These are phyloP conservation scores for Hanseniaspora occidentalis DNA, from an alignment of 805 yeast species.

Conservation along the genomic window DNA sequence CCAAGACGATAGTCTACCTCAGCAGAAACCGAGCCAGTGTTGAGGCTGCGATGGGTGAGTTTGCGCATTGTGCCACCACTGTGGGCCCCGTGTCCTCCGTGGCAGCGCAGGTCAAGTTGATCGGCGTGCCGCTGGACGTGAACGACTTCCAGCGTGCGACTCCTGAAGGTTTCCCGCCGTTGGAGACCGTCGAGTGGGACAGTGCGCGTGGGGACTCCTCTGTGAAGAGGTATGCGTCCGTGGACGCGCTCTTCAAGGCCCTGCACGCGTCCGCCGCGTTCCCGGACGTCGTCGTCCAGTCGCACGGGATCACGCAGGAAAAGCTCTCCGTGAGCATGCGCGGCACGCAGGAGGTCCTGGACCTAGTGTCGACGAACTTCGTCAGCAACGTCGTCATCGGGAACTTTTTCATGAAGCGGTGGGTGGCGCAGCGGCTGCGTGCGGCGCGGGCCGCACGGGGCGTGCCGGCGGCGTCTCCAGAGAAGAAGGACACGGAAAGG, in stretches of 20 bases:
- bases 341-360: slow-evolving; percentile 7
- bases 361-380: slow-evolving; percentile 19
- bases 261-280: not conserved
- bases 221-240: too few relatives aligned
- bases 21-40: not conserved
- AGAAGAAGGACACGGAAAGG: not conserved
- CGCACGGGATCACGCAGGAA: slow-evolving; percentile 18
- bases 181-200: not conserved
- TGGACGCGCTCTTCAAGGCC: too few relatives aligned
- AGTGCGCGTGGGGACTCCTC: not conserved
- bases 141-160: not conserved
- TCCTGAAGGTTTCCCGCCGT: not conserved
- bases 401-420: slow-evolving; percentile 13
- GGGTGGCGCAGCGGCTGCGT: too few relatives aligned
- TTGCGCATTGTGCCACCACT: too few relatives aligned
- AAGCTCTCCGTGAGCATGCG: slow-evolving; percentile 13
- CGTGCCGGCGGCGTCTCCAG: too few relatives aligned
- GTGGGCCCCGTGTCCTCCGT: too few relatives aligned
- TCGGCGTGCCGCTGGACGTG: not conserved
- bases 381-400: slow-evolving; percentile 16
- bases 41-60: too few relatives aligned
- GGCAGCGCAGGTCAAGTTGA: not conserved
- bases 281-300: not conserved
- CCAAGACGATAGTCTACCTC: not conserved
- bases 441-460: too few relatives aligned